Evolutionary conservation across 129 eudicot genomes (phyloP), one percentile per base, ranked within the genome.

Genomic region (Dittrichia graveolens): DNA sequence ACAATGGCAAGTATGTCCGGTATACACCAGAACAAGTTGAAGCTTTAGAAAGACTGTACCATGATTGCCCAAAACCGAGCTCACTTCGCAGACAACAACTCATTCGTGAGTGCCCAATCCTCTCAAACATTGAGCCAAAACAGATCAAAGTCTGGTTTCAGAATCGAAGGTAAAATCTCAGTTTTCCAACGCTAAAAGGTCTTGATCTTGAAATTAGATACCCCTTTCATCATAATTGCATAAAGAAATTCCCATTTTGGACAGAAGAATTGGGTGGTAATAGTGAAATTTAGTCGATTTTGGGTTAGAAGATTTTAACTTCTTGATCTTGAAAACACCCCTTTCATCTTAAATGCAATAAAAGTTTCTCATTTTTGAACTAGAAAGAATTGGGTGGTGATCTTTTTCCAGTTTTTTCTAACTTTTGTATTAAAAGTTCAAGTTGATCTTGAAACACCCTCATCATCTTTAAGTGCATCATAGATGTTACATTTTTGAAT

Each of bases 121-220:
- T 91, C 45, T 88, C 97, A 61, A 84, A 91, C 78, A 91, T 91
- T 34, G 97, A 91, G 81, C 96, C 96, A 8, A 91, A 88, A 81
- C 97, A 91, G 89, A 91, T 91, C 87, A 91, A 91, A 91, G 97
- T 91, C 61, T 91, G 97, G 97, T 91, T 91, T 77, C 97, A 91
- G 54, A 91, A 91, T 57, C 53, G 97, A 81, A 88, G 97, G 97
- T 91, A 63, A 61, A 5, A 60, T 16, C 24, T 55, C 16, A 55
- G 13, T 5, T 16, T 39, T 39, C 38, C 19, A 46, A 67, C 45
- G 37, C 4, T 38, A 46, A 67, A 19, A 37, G 7, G 55, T 70
- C 64, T 55, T 55, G 42, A 55, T 61, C 50, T 39, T 62, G 9
- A 39, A 39, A 61, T 18, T 9, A 24, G 0, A 24, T 24, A 61